phyloP scores from a whole-genome alignment of 2,329 filamentous ascomycete genomes.

The Boeremia lycopersici region DNA sequence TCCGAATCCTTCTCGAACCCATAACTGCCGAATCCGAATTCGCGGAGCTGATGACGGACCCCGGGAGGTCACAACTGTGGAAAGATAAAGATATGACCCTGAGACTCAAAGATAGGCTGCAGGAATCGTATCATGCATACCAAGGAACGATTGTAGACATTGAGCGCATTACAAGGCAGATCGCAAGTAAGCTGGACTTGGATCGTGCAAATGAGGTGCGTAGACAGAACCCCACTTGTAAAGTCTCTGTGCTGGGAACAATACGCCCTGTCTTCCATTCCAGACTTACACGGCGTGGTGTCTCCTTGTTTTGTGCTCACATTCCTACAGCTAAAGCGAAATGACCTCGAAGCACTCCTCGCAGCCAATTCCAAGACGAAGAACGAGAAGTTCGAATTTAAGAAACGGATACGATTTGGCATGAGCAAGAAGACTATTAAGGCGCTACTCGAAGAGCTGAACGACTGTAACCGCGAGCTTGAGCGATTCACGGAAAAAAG shows the following conservation, averaged over 20 bases:
- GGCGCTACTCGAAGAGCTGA: conserved; percentile 42
- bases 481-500: conserved; percentile 47
- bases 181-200: conserved; percentile 46
- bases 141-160: conserved; percentile 45
- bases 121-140: conserved; percentile 44
- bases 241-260: neutral
- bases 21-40: conserved; percentile 46
- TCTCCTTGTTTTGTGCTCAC: conserved; percentile 25
- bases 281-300: neutral
- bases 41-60: conserved; percentile 43
- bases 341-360: conserved; percentile 45
- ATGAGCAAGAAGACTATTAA: conserved; percentile 48
- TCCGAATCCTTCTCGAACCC: conserved; percentile 43
- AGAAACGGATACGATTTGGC: conserved; percentile 43
- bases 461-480: conserved; percentile 48
- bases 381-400: conserved; percentile 43
- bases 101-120: conserved; percentile 41
- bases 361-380: conserved; percentile 41
- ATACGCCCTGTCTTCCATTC: too few relatives aligned
- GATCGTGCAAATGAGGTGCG: conserved; percentile 42
- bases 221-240: neutral
- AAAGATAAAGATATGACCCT: conserved; percentile 36
- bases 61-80: conserved; percentile 38
- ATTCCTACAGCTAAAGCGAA: conserved; percentile 35
- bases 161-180: conserved; percentile 42